phyloP scores from a whole-genome alignment of 306 rosid species.

The Hippophae tibetana region DNA sequence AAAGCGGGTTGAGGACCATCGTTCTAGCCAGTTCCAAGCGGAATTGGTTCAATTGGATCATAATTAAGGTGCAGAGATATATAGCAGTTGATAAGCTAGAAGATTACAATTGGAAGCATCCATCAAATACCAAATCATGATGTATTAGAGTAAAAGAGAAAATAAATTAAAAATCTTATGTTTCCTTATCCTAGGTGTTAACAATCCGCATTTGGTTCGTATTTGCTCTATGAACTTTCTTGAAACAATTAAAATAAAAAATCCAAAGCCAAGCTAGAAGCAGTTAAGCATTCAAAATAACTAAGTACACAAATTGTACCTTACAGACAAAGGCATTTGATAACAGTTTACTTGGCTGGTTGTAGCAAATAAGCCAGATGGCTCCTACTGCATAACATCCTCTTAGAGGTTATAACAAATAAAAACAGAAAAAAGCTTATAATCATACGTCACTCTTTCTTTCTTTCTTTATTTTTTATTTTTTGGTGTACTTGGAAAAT shows the following conservation, averaged over 20 bases:
- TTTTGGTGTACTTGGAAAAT: background rate
- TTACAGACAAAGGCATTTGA: conserved; percentile 30
- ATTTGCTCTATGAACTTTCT: too few relatives aligned
- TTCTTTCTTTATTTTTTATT: background rate
- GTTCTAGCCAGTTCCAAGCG: conserved; percentile 39
- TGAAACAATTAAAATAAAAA: too few relatives aligned
- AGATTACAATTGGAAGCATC: conserved; percentile 19
- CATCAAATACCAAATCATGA: too few relatives aligned
- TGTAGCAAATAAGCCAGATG: conserved; percentile 17
- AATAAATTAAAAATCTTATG: too few relatives aligned
- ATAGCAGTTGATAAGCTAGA: conserved; percentile 31
- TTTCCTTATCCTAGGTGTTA: too few relatives aligned
- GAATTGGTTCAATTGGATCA: conserved; percentile 29
- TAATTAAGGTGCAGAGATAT: conserved; percentile 28
- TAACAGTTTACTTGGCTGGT: conserved; percentile 26
- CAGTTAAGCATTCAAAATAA: background rate
- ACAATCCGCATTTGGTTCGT: too few relatives aligned
- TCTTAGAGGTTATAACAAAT: conserved; percentile 16
- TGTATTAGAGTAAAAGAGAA: too few relatives aligned
- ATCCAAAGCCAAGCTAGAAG: too few relatives aligned
- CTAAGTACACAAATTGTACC: conserved; percentile 19
- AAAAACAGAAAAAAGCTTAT: conserved; percentile 4
- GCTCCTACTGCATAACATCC: conserved; percentile 23
- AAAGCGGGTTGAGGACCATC: conserved; percentile 42
- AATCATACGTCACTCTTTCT: background rate